phyloP scores from a whole-genome alignment of 352 stramenopile species.

The Saprolegnia parasitica region DNA sequence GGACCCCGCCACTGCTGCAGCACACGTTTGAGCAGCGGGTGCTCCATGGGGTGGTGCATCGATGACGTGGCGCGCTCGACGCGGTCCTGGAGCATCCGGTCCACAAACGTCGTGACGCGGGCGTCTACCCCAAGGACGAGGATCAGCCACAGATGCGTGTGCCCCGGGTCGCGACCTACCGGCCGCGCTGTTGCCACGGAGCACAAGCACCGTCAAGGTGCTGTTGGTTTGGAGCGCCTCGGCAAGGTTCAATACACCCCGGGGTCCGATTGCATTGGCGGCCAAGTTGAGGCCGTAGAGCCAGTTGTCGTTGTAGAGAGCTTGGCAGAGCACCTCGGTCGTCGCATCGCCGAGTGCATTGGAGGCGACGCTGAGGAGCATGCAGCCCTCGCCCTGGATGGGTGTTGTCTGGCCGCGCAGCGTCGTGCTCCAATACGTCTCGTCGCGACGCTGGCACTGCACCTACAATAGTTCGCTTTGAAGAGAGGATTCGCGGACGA shows the following conservation, averaged over 20 bases:
- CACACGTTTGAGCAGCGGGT: constrained; percentile 14
- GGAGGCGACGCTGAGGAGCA: constrained; percentile 13
- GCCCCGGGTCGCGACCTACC: constrained; percentile 2
- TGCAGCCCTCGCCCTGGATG: constrained; percentile 19
- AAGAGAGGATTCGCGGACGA: neutral
- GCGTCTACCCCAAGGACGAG: constrained; percentile 17
- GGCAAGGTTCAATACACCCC: constrained; percentile 24
- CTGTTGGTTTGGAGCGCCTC: constrained; percentile 27
- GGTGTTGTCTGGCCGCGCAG: constrained; percentile 21
- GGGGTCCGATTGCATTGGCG: constrained; percentile 18
- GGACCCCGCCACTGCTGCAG: constrained; percentile 12
- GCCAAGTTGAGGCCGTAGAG: constrained; percentile 26
- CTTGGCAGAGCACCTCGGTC: constrained; percentile 26
- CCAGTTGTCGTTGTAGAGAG: constrained; percentile 29
- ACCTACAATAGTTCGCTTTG: constrained; percentile 7
- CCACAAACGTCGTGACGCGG: constrained; percentile 18
- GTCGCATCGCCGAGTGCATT: constrained; percentile 25
- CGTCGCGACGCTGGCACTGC: constrained; percentile 17
- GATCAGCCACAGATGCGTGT: neutral
- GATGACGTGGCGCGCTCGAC: neutral
- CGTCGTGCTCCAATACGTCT: constrained; percentile 27
- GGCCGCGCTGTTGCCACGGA: constrained; percentile 17
- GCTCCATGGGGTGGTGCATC: constrained; percentile 29
- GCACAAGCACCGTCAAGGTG: constrained; percentile 22
- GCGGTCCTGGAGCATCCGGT: constrained; percentile 20